phyloP scores from a whole-genome alignment of 495 filamentous ascomycete genomes.

The Penicillium flavigenum region DNA sequence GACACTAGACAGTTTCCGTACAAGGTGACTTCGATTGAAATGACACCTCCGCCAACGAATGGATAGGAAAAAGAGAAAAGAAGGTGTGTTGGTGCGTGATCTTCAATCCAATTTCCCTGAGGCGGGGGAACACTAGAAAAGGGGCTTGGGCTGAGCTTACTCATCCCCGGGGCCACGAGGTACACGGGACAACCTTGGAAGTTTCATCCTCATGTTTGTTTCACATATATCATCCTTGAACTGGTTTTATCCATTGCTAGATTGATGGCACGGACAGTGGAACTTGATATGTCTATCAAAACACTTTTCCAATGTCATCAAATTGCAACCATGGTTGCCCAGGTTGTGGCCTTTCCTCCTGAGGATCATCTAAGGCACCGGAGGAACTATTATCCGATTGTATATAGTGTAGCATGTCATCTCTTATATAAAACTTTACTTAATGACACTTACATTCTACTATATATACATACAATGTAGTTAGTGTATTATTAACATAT shows the following conservation, averaged over 20 bases:
- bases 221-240: background rate
- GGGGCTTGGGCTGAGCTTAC: slow-evolving; percentile 37
- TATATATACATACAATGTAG: background rate
- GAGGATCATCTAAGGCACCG: background rate
- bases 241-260: background rate
- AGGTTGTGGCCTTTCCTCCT: slow-evolving; percentile 9
- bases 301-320: background rate
- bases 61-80: slow-evolving; percentile 2
- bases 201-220: background rate
- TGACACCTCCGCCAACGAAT: background rate
- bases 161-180: slow-evolving; percentile 23
- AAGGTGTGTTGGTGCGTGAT: slow-evolving; percentile 8
- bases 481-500: background rate
- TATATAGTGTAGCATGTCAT: background rate
- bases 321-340: slow-evolving; percentile 9
- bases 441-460: background rate
- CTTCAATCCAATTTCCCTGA: slow-evolving; percentile 18
- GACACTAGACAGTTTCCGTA: background rate
- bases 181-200: background rate
- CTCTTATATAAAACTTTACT: background rate
- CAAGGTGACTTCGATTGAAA: background rate
- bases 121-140: slow-evolving; percentile 37
- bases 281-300: background rate
- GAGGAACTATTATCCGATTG: background rate
- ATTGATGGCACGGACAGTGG: no score